Evolutionary conservation across 192 early-diverging fungal genomes (phyloP), one percentile per base, ranked within the genome.

Genomic region (Backusella tuberculispora): DNA sequence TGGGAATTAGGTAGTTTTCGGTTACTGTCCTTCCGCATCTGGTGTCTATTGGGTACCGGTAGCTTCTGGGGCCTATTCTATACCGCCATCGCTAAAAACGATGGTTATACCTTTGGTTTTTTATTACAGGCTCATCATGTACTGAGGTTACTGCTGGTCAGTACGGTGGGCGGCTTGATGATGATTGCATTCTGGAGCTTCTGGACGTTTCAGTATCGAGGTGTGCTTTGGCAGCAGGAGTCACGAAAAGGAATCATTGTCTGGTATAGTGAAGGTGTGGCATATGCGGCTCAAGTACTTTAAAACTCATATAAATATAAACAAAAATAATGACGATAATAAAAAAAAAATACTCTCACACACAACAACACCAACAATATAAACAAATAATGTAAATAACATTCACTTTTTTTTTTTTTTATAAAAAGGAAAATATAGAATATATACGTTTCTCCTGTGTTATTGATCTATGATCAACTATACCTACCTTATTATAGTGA

Each of bases 151-250:
- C 76, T 87, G 4, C 41, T 81, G n/a, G 78, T 78, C 6, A 81
- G 81, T 69, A 44, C 82, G 38, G 56, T 78, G 4, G 82, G 83
- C 66, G 84, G 84, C 1, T 44, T 85, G 56, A 75, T 86, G 60
- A 76, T 87, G 80, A 80, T 84, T 65, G 78, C 75, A 45, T 87
- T 80, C 75, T 87, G 84, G 84, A 85, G 84, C 14, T 87, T 87
- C 60, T 87, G 86, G 86, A 87, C 86, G 0, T 87, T 87, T 41
- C 86, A 87, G 50, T 87, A 87, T 70, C 76, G 84, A 42, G 86
- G 84, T 0, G 80, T 87, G 38, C 66, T 85, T 34, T 87, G 86
- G 86, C 80, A 82, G 43, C 79, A 83, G 75, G 86, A 87, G 66
- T 41, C 84, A 53, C 81, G 81, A 56, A 85, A 87, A 70, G 86